These are phyloP conservation scores for Aspergillus sp. DNA, from an alignment of 2,329 filamentous ascomycete species.

Conservation along the genomic window DNA sequence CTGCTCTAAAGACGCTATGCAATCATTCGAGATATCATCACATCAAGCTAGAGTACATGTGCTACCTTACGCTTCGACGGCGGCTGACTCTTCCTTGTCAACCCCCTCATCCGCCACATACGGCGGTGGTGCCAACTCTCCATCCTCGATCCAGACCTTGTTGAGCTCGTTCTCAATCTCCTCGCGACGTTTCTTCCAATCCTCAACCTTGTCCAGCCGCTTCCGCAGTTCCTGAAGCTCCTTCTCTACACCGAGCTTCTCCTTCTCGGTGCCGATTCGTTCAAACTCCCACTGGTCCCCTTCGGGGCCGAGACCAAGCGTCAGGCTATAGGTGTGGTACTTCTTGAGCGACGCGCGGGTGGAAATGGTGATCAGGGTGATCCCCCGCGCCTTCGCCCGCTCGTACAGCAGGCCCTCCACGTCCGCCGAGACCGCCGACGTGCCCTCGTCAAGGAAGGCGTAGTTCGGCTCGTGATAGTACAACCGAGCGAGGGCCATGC, in stretches of 20 bases:
- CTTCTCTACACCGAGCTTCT: conserved; percentile 90
- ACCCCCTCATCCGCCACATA: conserved; percentile 31
- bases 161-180: conserved; percentile 82
- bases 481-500: conserved; percentile 85
- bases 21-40: too few species aligned
- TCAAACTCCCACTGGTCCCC: conserved; percentile 92
- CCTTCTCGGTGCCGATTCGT: conserved; percentile 86
- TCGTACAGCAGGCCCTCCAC: conserved; percentile 94
- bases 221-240: conserved; percentile 83
- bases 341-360: conserved; percentile 92
- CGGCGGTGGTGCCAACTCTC: conserved; percentile 37
- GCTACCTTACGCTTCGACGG: neutral
- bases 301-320: conserved; percentile 74
- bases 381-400: conserved; percentile 85
- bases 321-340: conserved; percentile 90
- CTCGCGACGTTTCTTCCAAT: conserved; percentile 73
- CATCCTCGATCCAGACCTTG: conserved; percentile 58
- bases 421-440: conserved; percentile 83
- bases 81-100: conserved; percentile 6
- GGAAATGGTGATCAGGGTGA: conserved; percentile 93
- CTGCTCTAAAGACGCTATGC: neutral
- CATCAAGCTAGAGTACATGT: too few species aligned
- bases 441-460: conserved; percentile 93
- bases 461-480: conserved; percentile 95
- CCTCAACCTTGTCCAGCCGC: conserved; percentile 74